Base-by-base conservation (phyloP, 345 rosid species). In the Garcia nutans region DNA sequence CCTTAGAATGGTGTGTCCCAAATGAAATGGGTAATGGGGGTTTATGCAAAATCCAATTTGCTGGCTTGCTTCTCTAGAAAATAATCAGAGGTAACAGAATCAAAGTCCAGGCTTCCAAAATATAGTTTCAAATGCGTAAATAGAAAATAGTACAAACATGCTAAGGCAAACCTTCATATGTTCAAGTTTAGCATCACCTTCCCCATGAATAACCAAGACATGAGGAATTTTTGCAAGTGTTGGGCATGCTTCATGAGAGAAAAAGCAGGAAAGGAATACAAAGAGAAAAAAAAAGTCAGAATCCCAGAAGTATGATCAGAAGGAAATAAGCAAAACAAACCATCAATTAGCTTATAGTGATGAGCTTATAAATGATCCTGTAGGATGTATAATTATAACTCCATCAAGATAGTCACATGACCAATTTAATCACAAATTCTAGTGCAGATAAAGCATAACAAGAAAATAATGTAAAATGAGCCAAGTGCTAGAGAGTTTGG, bases 1-100 rank as follows among this genome's bases (percentile, higher is more conserved):
- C 99, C 87, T 96, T 96, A 0, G 98, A 96, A 73, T 93, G 99
- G 84, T 93, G 97, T 22, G 99, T 96, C 57, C 98, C 98, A 59
- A 82, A 96, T 41, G 97, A 87, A 76, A 96, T 91, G 60, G 98
- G 98, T 31, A 96, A 76, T 0, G 92, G 90, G 0, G 99, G 99
- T 81, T 91, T 93, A 84, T 96, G 99, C 74, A 90, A 75, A 80
- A 90, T 86, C 99, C 99, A 96, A 78, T 86, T 87, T 77, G 84
- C 84, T 57, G 93, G 92, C 85, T 87, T 93, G 81, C 76, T 91
- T 86, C 87, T 90, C 98, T 93, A 76, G 74, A 72, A 78, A 78
- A 76, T 73, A 20, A 65, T 37, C 49, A 63, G 72, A 55, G 73
- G 20, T 68, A 58, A 76, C 24, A 78, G 16, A 75, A 8, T 71